Evolutionary conservation across 2,329 filamentous ascomycete genomes (phyloP).

Genomic region (Aspergillus tanneri): DNA sequence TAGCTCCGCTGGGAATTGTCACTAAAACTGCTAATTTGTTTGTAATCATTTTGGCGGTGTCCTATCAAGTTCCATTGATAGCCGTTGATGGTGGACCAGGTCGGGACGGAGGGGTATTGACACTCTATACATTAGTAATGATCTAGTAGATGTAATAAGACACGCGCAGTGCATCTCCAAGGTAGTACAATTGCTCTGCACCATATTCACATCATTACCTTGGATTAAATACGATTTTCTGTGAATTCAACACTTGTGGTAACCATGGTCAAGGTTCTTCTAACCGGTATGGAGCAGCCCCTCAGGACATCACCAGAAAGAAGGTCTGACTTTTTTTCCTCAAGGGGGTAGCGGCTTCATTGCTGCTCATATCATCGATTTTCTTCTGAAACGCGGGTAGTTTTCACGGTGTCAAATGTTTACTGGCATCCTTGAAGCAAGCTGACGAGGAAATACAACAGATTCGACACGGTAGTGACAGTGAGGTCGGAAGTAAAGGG

Average conservation of each 20-base stretch:
- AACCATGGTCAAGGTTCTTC: constrained; percentile 42
- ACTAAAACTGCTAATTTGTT: constrained; percentile 11
- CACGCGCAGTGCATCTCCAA: background rate
- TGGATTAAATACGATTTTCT: background rate
- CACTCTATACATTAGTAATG: too few relatives aligned
- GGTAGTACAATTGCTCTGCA: background rate
- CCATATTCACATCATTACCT: background rate
- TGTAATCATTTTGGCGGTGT: constrained; percentile 4
- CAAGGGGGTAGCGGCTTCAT: constrained; percentile 64
- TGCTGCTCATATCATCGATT: constrained; percentile 63
- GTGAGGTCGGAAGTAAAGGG: constrained; percentile 63
- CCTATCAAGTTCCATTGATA: constrained; percentile 11
- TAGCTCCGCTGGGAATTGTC: constrained; percentile 5
- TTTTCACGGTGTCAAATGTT: background rate
- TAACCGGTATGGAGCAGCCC: constrained; percentile 31
- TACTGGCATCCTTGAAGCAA: background rate
- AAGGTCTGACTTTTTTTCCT: constrained; percentile 15
- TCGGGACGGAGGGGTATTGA: constrained; percentile 7
- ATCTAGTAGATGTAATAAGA: too few relatives aligned
- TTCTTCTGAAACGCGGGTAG: constrained; percentile 55
- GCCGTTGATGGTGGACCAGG: constrained; percentile 3
- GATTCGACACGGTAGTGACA: constrained; percentile 62
- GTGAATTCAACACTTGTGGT: background rate
- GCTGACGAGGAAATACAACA: constrained; percentile 25
- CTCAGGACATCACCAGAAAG: background rate